These are phyloP conservation scores for Ormosia emarginata DNA, from an alignment of 306 rosid species.

Conservation along the genomic window DNA sequence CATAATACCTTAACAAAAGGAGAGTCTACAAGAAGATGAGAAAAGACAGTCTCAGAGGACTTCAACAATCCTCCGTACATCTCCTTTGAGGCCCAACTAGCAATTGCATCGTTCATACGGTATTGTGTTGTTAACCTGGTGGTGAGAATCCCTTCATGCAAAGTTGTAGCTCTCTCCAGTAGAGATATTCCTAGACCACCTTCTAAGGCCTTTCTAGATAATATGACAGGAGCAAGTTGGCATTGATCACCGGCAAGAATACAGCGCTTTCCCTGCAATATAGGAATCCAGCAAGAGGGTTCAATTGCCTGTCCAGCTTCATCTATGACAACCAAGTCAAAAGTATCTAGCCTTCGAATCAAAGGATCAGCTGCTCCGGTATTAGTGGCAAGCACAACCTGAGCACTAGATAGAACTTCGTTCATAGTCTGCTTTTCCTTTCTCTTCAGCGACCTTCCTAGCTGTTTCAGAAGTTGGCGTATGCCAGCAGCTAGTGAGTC, in stretches of 20 bases:
- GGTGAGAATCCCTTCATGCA: slow-evolving; percentile 65
- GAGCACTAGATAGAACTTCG: slow-evolving; percentile 70
- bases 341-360: slow-evolving; percentile 55
- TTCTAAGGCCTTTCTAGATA: slow-evolving; percentile 77
- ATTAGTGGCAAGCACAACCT: slow-evolving; percentile 83
- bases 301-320: slow-evolving; percentile 92
- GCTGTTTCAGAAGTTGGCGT: slow-evolving; percentile 80
- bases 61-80: slow-evolving; percentile 72
- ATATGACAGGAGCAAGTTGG: slow-evolving; percentile 85
- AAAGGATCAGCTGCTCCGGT: slow-evolving; percentile 84
- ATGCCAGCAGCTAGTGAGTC: slow-evolving; percentile 87
- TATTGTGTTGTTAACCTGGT: slow-evolving; percentile 65
- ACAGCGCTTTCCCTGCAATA: slow-evolving; percentile 75
- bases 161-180: slow-evolving; percentile 65
- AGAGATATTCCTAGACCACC: slow-evolving; percentile 81
- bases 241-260: slow-evolving; percentile 84
- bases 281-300: slow-evolving; percentile 86
- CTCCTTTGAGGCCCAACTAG: slow-evolving; percentile 92
- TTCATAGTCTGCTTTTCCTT: slow-evolving; percentile 70
- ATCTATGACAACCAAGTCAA: slow-evolving; percentile 79
- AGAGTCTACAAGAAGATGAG: slow-evolving; percentile 80
- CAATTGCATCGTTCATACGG: slow-evolving; percentile 77
- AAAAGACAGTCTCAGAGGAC: slow-evolving; percentile 57
- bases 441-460: slow-evolving; percentile 64
- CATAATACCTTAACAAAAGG: slow-evolving; percentile 71